Base-by-base conservation (phyloP, 139 green algal genomes). In the Picochlorum sp. region DNA sequence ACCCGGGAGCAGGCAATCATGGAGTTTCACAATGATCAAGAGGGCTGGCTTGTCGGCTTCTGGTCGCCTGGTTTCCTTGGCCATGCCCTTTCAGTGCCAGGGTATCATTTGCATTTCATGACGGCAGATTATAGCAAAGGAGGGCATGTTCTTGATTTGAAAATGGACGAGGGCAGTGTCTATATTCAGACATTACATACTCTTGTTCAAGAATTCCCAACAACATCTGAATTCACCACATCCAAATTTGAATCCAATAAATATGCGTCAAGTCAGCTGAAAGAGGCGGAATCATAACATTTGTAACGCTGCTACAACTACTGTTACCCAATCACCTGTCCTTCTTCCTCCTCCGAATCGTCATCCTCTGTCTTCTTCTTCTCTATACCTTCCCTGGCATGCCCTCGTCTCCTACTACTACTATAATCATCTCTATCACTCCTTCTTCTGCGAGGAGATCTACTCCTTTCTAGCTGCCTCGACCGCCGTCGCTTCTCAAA, bases 61-160 rank as follows among this genome's bases (percentile, higher is more conserved):
- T 21, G n/a, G 16, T 26, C 47, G 6, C 47, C 47, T 26, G 47
- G 18, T 54, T 54, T 54, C n/a, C 47, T 54, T 54, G 47, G 47
- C 3, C 47, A 54, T 54, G 47, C 47, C 11, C n/a, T 54, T 16
- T 54, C 47, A 54, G 47, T 54, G 6, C 47, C 47, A 24, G 47
- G 47, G 18, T 54, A 26, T 54, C 47, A 54, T 54, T 54, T 54
- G 11, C 47, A 54, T 21, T 54, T 54, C n/a, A 23, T 54, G 7
- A 26, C 47, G 6, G 18, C 16, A 21, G 47, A 54, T 54, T 21
- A 26, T 20, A 21, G 18, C 18, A 54, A 54, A 54, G 47, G 47
- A 21, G 47, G 47, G 16, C 47, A 54, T 54, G 47, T 54, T 21
- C 47, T 54, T 54, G 47, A 54, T 54, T 20, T 54, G 18, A 20